These are phyloP conservation scores for Apiospora aurea DNA, from an alignment of 2,329 filamentous ascomycete genomes.

Conservation along the genomic window DNA sequence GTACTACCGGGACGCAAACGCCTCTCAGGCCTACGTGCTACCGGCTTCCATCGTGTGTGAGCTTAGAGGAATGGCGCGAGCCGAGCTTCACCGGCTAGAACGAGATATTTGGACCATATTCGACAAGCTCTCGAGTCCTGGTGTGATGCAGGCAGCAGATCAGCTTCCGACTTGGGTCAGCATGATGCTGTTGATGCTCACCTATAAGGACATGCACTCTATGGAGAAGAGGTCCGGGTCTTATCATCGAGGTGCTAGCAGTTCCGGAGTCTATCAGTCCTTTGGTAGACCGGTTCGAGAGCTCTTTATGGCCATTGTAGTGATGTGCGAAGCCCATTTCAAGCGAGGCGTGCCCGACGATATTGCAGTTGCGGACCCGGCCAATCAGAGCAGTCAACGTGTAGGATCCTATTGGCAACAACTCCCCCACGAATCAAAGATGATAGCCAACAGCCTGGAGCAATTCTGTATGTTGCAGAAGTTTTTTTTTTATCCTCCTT, in stretches of 20 bases:
- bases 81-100: slow-evolving; percentile 38
- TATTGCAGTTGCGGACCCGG: slow-evolving; percentile 9
- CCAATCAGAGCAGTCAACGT: slow-evolving; percentile 17
- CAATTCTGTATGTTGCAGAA: slow-evolving; percentile 19
- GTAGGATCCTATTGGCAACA: slow-evolving; percentile 20
- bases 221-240: slow-evolving; percentile 30
- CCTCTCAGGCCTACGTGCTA: slow-evolving; percentile 43
- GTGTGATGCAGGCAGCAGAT: slow-evolving; percentile 40
- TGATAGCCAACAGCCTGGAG: slow-evolving; percentile 19
- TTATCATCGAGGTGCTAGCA: slow-evolving; percentile 28
- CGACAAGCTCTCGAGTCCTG: slow-evolving; percentile 20
- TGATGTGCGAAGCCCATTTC: slow-evolving; percentile 41
- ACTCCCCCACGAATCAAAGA: slow-evolving; percentile 21
- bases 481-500: background rate
- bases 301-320: slow-evolving; percentile 39
- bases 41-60: slow-evolving; percentile 42
- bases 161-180: slow-evolving; percentile 55
- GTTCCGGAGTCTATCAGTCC: slow-evolving; percentile 1
- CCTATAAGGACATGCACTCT: slow-evolving; percentile 50
- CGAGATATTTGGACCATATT: slow-evolving; percentile 16
- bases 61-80: slow-evolving; percentile 36
- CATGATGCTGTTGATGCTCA: slow-evolving; percentile 58
- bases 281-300: slow-evolving; percentile 15
- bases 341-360: slow-evolving; percentile 20
- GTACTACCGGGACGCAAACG: slow-evolving; percentile 31